phyloP scores from a whole-genome alignment of 768 basidiomycete species.

The Phylloporus scabripes region DNA sequence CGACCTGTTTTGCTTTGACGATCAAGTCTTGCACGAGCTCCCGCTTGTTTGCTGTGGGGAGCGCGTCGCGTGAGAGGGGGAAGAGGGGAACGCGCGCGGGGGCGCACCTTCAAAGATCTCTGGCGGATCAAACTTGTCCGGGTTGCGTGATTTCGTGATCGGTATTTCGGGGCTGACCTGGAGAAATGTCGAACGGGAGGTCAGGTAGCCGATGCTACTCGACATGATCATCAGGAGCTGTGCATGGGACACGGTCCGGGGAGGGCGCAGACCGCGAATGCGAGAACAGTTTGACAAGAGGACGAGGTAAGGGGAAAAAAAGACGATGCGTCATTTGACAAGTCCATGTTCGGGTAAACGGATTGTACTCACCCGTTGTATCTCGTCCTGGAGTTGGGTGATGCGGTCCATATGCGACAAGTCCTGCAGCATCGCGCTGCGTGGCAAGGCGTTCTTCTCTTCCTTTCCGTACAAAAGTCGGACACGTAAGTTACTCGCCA shows the following conservation, averaged over 20 bases:
- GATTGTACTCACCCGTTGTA: slow-evolving; percentile 59
- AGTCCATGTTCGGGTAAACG: not conserved
- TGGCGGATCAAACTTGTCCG: slow-evolving; percentile 65
- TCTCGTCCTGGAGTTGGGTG: slow-evolving; percentile 92
- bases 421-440: slow-evolving; percentile 88
- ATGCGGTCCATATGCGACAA: slow-evolving; percentile 93
- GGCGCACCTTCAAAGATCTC: slow-evolving; percentile 71
- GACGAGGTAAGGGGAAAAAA: too few species aligned
- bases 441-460: slow-evolving; percentile 4
- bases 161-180: slow-evolving; percentile 78
- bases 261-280: not conserved
- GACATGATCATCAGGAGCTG: slow-evolving; percentile 89
- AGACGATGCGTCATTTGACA: not conserved
- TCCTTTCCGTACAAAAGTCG: slow-evolving; percentile 9
- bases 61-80: not conserved
- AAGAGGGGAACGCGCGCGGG: too few species aligned
- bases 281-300: not conserved
- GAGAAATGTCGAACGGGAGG: slow-evolving; percentile 65
- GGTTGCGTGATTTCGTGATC: slow-evolving; percentile 72
- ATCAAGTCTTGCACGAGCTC: slow-evolving; percentile 82
- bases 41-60: slow-evolving; percentile 61
- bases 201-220: slow-evolving; percentile 74
- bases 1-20: slow-evolving; percentile 84
- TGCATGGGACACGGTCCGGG: not conserved
- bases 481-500: slow-evolving; percentile 11